Conservation (phyloP, 345 rosid genomes). For the Linum tenue region DNA sequence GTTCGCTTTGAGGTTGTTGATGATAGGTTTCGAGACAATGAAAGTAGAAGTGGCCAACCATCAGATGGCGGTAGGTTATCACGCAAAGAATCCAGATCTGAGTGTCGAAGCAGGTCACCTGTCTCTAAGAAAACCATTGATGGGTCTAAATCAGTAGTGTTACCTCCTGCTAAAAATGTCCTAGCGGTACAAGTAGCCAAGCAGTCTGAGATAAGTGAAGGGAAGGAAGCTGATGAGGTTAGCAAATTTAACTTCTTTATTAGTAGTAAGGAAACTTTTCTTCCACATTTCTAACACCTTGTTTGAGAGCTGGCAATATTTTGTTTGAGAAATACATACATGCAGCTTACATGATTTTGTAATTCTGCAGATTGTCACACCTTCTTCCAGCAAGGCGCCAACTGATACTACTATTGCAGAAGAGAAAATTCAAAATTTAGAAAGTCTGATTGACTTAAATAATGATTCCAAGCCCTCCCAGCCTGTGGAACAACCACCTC, state of each 20-base stretch:
- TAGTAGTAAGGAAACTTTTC: no score
- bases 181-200: constrained; percentile 20
- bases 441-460: constrained; percentile 31
- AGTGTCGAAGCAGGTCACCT: constrained; percentile 32
- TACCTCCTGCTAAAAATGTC: constrained; percentile 25
- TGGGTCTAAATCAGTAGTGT: constrained; percentile 20
- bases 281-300: not conserved
- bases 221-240: constrained; percentile 28
- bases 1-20: constrained; percentile 75
- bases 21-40: constrained; percentile 60
- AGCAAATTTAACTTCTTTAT: no score
- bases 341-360: no score
- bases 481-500: constrained; percentile 9
- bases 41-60: constrained; percentile 25
- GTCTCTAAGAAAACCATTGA: constrained; percentile 25
- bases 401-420: constrained; percentile 14
- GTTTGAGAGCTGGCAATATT: not conserved
- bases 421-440: constrained; percentile 15
- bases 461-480: constrained; percentile 16
- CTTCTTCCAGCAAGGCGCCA: constrained; percentile 19
- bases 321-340: not conserved
- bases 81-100: constrained; percentile 26
- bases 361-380: constrained; percentile 30
- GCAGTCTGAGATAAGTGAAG: constrained; percentile 18
- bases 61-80: constrained; percentile 18